phyloP scores from a whole-genome alignment of 352 stramenopile genomes.

The Phytophthora melonis region DNA sequence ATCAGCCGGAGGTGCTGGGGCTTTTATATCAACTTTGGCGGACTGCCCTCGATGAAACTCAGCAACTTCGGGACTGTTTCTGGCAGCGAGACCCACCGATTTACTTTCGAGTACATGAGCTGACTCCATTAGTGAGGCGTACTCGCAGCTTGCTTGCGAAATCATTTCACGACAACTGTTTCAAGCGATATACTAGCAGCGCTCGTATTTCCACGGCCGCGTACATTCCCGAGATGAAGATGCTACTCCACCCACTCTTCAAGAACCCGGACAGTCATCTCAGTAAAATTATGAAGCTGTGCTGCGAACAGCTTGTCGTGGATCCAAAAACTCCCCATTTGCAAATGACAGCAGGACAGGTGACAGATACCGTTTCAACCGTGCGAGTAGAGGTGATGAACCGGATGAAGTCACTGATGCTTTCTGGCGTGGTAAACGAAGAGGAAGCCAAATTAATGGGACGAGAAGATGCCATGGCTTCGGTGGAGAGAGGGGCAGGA shows the following conservation, averaged over 20 bases:
- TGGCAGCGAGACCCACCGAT: not conserved
- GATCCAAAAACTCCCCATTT: not conserved
- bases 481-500: not conserved
- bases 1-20: not conserved
- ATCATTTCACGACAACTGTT: not conserved
- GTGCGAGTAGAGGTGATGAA: not conserved
- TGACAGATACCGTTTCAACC: not conserved
- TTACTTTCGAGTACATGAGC: not conserved
- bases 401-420: not conserved
- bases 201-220: not conserved
- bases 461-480: not conserved
- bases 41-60: not conserved
- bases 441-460: not conserved
- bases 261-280: not conserved
- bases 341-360: not conserved
- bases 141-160: not conserved
- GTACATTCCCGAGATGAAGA: not conserved
- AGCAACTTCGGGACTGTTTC: not conserved
- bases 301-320: not conserved
- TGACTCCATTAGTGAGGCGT: not conserved
- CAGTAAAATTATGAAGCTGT: not conserved
- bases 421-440: not conserved
- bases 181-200: not conserved
- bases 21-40: not conserved
- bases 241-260: not conserved